Percentiles rank a stretch among this genome's conserved stretches.
These are phyloP conservation scores for Phylloporus scabripes DNA, from an alignment of 768 basidiomycete species.

Conservation along the genomic window DNA sequence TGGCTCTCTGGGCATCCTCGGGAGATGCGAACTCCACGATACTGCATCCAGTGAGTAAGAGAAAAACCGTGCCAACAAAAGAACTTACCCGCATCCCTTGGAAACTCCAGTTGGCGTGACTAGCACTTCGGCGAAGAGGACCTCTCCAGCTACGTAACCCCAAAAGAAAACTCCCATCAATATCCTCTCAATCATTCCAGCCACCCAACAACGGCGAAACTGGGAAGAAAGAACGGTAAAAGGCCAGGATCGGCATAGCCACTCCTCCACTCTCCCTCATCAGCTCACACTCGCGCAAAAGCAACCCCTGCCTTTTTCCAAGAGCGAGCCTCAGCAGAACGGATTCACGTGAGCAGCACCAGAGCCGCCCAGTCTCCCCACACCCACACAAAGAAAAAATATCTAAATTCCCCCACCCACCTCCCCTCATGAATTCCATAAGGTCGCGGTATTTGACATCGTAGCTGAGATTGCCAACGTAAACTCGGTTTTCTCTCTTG, in stretches of 20 bases:
- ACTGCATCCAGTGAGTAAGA: constrained; percentile 38
- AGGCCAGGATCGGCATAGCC: constrained; percentile 33
- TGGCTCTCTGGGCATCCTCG: constrained; percentile 85
- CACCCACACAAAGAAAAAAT: constrained; percentile 44
- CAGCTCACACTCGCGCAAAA: constrained; percentile 32
- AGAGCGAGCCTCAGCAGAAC: constrained; percentile 34
- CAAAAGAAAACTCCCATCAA: constrained; percentile 91
- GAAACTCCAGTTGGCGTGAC: constrained; percentile 94
- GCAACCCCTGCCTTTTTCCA: constrained; percentile 30
- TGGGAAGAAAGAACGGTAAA: constrained; percentile 36
- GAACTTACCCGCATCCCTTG: constrained; percentile 96
- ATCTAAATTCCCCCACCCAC: constrained; percentile 83
- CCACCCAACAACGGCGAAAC: constrained; percentile 44
- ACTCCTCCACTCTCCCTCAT: constrained; percentile 32
- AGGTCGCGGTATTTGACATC: constrained; percentile 98
- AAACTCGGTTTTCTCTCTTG: constrained; percentile 97
- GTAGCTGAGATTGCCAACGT: constrained; percentile 98
- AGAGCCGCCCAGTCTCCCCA: constrained; percentile 15
- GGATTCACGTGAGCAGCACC: constrained; percentile 30
- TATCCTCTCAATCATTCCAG: constrained; percentile 70
- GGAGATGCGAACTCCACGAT: constrained; percentile 93
- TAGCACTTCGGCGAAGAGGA: constrained; percentile 99
- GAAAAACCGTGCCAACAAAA: neutral
- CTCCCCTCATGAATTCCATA: constrained; percentile 99
- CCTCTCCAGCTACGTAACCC: constrained; percentile 96